Evolutionary conservation across 768 basidiomycete species (phyloP), one percentile per base, ranked within the genome.

Genomic region (Gloeophyllum trabeum): DNA sequence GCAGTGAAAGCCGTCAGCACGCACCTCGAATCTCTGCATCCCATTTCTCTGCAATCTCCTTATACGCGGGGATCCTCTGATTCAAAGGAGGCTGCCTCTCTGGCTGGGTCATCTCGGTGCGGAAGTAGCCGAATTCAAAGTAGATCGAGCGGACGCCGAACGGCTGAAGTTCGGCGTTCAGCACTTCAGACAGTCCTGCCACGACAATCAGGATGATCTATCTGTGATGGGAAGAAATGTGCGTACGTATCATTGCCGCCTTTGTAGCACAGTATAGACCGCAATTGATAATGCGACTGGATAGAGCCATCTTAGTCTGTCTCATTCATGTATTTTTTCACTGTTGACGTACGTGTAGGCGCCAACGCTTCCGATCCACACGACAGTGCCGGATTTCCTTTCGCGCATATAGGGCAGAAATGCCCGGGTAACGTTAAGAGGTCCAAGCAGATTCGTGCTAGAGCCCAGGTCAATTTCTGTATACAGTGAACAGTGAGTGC

Each of bases 81-180:
- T 10, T 32, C 10, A 10, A 32, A 32, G 28, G 28, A 32, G 28
- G 16, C 28, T 16, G 28, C 10, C 16, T 32, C 10, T 32, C 28
- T 16, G 10, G 10, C 10, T 10, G 16, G 13, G 20, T 10, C 10
- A 10, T 13, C 7, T 10, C 36, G 7, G 36, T 37, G 36, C 73
- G 67, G 62, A 80, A 79, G 13, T 71, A 57, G 6, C 78, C 78
- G 1, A 77, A 78, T 36, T 68, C 64, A 38, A 81, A 72, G 35
- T 77, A 61, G 20, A 77, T 60, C 16, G 75, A 67, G 25, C 75
- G 71, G 49, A 81, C 71, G 28, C 64, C 64, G 52, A 77, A 70
- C 10, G 66, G 69, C 2, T 69, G 66, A 20, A 81, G 60, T 56
- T 81, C 79, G 18, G 58, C 50, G 5, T 67, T 58, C 39, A 78